These are phyloP conservation scores for Plantago coronopus DNA, from an alignment of 305 asterid genomes.

Conservation along the genomic window DNA sequence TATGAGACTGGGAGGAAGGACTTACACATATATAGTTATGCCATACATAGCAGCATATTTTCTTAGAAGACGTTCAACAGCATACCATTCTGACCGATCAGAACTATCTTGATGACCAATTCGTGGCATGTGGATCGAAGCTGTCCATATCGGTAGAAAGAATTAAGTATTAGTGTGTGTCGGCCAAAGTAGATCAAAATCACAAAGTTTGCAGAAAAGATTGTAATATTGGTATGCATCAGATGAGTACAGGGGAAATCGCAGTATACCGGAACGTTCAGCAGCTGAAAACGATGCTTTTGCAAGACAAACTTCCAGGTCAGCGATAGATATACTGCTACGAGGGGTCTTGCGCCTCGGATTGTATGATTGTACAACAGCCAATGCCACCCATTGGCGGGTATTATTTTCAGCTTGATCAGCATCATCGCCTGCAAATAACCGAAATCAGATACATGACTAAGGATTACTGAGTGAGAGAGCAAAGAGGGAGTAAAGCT, in stretches of 20 bases:
- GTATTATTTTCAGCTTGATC: conserved; percentile 30
- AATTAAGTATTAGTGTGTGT: conserved; percentile 6
- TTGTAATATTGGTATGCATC: neutral
- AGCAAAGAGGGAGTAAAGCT: conserved; percentile 16
- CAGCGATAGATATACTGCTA: conserved; percentile 60
- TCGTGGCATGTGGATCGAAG: conserved; percentile 94
- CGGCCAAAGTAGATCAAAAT: neutral
- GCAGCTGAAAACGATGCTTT: conserved; percentile 80
- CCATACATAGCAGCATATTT: conserved; percentile 70
- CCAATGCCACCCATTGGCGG: conserved; percentile 81
- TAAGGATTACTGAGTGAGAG: conserved; percentile 14
- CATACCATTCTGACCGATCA: conserved; percentile 87
- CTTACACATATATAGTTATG: conserved; percentile 70
- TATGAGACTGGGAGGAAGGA: conserved; percentile 22
- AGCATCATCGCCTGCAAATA: conserved; percentile 47
- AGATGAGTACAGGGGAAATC: conserved; percentile 2
- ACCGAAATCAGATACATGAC: conserved; percentile 24
- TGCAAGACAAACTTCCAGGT: conserved; percentile 73
- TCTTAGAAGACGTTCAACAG: conserved; percentile 76
- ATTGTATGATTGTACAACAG: conserved; percentile 86
- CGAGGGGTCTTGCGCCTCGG: conserved; percentile 80
- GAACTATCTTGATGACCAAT: conserved; percentile 71
- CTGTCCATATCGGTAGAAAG: conserved; percentile 29
- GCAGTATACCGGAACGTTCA: conserved; percentile 64
- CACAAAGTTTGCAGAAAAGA: neutral